Evolutionary conservation across 2,329 filamentous ascomycete species (phyloP).

Genomic region (Cadophora malorum): DNA sequence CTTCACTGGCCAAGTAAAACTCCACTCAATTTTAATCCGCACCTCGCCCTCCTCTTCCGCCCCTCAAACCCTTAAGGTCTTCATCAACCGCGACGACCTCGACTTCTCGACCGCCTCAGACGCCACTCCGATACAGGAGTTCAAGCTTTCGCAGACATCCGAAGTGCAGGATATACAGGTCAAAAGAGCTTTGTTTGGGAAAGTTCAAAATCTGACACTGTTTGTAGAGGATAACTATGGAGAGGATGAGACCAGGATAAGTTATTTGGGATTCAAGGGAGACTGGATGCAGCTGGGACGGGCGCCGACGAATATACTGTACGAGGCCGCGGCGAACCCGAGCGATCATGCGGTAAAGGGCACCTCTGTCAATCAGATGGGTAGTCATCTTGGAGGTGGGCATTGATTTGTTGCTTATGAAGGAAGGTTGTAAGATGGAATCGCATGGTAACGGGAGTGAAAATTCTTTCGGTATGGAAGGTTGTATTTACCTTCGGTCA

Average conservation of each 20-base stretch:
- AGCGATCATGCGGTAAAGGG: conserved; percentile 79
- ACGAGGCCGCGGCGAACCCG: conserved; percentile 93
- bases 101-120: conserved; percentile 83
- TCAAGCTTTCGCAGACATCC: conserved; percentile 78
- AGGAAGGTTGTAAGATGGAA: background rate
- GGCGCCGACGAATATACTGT: conserved; percentile 85
- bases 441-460: background rate
- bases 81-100: conserved; percentile 84
- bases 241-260: conserved; percentile 76
- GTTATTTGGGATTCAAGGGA: conserved; percentile 91
- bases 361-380: conserved; percentile 59
- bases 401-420: conserved; percentile 18
- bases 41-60: conserved; percentile 74
- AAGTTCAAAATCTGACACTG: conserved; percentile 79
- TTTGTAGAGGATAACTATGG: conserved; percentile 95
- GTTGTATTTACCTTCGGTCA: too few species aligned
- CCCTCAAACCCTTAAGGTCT: conserved; percentile 84
- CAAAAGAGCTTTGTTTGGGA: conserved; percentile 86
- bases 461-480: background rate
- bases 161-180: conserved; percentile 89
- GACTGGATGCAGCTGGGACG: conserved; percentile 88
- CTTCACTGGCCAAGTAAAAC: conserved; percentile 91
- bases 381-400: conserved; percentile 57
- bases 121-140: conserved; percentile 71
- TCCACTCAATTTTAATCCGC: conserved; percentile 87